Evolutionary conservation across 352 stramenopile species (phyloP), one percentile per base, ranked within the genome.

Genomic region (Globisporangium iwayamae): DNA sequence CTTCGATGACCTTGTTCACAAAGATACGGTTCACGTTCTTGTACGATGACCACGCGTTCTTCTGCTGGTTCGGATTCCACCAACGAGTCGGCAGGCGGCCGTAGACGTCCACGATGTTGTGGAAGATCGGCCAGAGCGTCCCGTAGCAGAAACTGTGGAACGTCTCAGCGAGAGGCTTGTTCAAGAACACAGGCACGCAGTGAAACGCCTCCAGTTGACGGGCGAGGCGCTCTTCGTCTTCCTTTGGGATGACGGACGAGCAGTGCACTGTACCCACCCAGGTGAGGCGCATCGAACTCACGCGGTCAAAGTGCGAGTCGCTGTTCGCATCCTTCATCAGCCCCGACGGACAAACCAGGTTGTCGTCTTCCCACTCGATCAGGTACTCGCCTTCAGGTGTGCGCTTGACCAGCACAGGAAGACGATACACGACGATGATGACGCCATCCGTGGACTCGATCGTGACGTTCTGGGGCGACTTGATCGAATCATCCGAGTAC

Each of bases 21-120:
- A 99, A 99, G 61, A 98, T 93, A 60, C 96, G 91, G 74, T 99
- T 99, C 32, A 99, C 94, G 55, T 94, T 95, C 66, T 97, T 98
- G 83, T 99, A 99, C 43, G 90, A 90, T 38, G 85, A 83, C 94
- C 96, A 99, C 13, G 84, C 83, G 53, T 91, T 93, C 66, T 90
- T 89, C 63, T 95, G 84, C 53, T 93, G 68, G 39, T 81, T 74
- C 36, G 84, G 84, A 45, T 95, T 93, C 84, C 84, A 93, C 86
- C 86, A 95, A 22, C 86, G 83, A 8, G 83, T 93, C 34, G 84
- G 84, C 38, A 95, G 59, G 8, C 76, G 74, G 1, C 84, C 84
- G 58, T 99, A 99, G 2, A 99, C 91, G 62, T 98, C 97, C n/a
- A 98, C 91, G n/a, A 99, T 95, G 76, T 99, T 98, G 80, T 99